Evolutionary conservation across 768 basidiomycete species (phyloP).

Genomic region (Goffeauzyma gilvescens): DNA sequence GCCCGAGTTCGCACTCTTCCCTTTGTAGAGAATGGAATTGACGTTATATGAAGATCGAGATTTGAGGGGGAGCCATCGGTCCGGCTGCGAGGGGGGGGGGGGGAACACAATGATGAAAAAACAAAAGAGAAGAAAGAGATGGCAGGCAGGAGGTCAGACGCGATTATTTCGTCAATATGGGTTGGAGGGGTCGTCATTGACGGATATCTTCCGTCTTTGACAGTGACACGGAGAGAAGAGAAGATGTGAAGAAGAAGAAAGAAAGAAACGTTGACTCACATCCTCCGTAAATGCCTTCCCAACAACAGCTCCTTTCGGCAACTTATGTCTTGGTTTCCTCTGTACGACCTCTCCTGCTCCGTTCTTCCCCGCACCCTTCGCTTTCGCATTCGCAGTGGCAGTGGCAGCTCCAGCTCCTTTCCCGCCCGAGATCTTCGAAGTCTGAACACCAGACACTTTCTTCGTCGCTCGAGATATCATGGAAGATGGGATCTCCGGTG

Average conservation of each 20-base stretch:
- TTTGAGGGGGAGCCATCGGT: constrained; percentile 31
- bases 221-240: too few relatives aligned
- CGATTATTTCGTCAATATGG: too few relatives aligned
- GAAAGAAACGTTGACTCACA: constrained; percentile 18
- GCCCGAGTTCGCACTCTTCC: too few relatives aligned
- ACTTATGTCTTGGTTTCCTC: constrained; percentile 22
- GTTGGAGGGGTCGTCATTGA: too few relatives aligned
- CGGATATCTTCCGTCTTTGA: too few relatives aligned
- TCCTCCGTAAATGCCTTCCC: constrained; percentile 26
- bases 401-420: constrained; percentile 2
- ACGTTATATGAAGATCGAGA: constrained; percentile 21
- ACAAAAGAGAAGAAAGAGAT: not conserved
- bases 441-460: too few relatives aligned
- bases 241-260: not conserved
- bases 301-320: constrained; percentile 27
- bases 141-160: not conserved
- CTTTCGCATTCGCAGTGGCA: constrained; percentile 1
- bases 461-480: too few relatives aligned
- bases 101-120: too few relatives aligned
- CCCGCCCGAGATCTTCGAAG: not conserved
- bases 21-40: too few relatives aligned
- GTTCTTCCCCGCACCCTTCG: not conserved
- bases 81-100: constrained; percentile 24
- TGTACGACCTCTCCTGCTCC: not conserved
- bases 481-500: too few relatives aligned